Base-by-base conservation (phyloP, 768 basidiomycete species). In the Heimioporus sp. region DNA sequence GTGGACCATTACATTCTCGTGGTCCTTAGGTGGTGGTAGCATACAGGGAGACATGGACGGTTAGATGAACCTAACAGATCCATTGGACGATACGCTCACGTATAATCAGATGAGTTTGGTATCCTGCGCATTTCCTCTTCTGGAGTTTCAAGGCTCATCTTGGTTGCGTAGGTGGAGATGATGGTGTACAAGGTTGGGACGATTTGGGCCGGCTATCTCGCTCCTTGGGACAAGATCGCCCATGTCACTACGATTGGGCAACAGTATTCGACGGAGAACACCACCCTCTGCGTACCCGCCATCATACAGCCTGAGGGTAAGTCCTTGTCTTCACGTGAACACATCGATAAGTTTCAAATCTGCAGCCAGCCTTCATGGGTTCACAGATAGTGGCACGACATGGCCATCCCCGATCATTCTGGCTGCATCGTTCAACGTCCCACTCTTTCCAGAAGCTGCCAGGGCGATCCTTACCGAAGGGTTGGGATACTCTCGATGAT, bases 351-450 rank as follows among this genome's bases (percentile, higher is more conserved):
- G 77, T 36, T 17, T 55, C 35, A 13, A 35, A 32, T 6, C 16
- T 30, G 10, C 4, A 1, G 4, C 39, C 85, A 83, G 84, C 48
- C 72, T 86, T 11, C 86, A 86, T 53, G 85, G 86, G 2, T 86
- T 85, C 59, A 82, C 85, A 8, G 76, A 86, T 56, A 83, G 85
- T 49, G 85, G 86, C 1, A 86, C 85, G 0, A 87, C 75, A 36
- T 87, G 81, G 72, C 85, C 86, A 2, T 85, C 83, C 2, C 83
- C 85, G 0, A 82, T 86, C 46, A 82, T 81, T 12, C 76, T 86
- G 17, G 77, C 82, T 0, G 81, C 83, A 0, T 81, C 82, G 0
- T 87, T 85, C 65, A 76, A 87, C 57, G 69, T 78, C 0, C 73
- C 67, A 5, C 68, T 86, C 6, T 64, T 86, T 9, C 68, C 75